Conservation (phyloP, 805 yeast species). For the Yarrowia sp. region DNA sequence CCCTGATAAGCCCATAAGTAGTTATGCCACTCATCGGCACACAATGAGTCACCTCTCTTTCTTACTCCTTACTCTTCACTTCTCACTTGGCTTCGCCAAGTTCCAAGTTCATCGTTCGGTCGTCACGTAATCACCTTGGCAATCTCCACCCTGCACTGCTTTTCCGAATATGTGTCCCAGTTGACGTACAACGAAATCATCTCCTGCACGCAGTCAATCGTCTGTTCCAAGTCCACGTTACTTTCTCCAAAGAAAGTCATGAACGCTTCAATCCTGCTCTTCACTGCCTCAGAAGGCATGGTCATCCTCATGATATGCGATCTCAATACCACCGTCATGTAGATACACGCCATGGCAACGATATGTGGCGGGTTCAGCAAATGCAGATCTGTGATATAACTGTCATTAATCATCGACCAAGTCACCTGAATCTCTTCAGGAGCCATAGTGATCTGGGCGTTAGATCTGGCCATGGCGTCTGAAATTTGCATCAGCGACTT, state of each 20-base stretch:
- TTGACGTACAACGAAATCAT: conserved; percentile 78
- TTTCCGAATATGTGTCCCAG: conserved; percentile 84
- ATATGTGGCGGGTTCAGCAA: conserved; percentile 88
- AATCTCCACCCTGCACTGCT: conserved; percentile 25
- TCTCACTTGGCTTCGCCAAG: no score
- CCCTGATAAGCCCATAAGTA: no score
- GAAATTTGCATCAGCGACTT: conserved; percentile 49
- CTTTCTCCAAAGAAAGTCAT: conserved; percentile 74
- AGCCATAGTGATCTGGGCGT: conserved; percentile 53
- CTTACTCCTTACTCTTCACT: no score
- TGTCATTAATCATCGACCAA: conserved; percentile 91
- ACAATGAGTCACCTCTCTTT: no score
- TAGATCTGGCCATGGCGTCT: conserved; percentile 61
- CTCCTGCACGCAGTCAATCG: conserved; percentile 85
- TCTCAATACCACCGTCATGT: conserved; percentile 69
- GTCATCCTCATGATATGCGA: conserved; percentile 49
- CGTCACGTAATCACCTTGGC: conserved; percentile 24
- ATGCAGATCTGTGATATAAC: conserved; percentile 86
- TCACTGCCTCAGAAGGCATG: conserved; percentile 50
- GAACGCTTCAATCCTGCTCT: conserved; percentile 60
- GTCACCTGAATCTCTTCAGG: conserved; percentile 73
- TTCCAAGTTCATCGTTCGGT: neutral
- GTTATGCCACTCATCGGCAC: no score
- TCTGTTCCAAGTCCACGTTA: conserved; percentile 76
- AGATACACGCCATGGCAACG: conserved; percentile 81